phyloP scores from a whole-genome alignment of 768 basidiomycete genomes.

The Tylopilus subfusipes region DNA sequence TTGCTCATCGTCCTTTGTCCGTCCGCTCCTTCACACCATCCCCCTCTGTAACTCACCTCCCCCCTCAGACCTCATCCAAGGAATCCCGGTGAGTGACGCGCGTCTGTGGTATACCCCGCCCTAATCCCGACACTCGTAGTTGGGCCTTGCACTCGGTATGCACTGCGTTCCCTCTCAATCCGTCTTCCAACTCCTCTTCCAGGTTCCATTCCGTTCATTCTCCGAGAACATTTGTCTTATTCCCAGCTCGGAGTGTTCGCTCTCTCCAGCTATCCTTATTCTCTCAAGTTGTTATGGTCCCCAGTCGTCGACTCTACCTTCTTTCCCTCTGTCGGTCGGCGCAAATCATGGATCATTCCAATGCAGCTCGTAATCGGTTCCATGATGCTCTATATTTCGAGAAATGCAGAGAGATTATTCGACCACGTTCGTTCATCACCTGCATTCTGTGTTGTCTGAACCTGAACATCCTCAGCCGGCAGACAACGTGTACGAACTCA shows the following conservation, averaged over 20 bases:
- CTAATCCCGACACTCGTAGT: slow-evolving; percentile 36
- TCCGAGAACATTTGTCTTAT: slow-evolving; percentile 93
- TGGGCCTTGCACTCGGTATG: slow-evolving; percentile 86
- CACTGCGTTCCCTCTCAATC: not conserved
- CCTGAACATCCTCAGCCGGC: slow-evolving; percentile 56
- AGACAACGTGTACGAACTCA: slow-evolving; percentile 73
- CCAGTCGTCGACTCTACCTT: slow-evolving; percentile 95
- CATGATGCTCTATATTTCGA: slow-evolving; percentile 75
- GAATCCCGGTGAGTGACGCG: slow-evolving; percentile 70
- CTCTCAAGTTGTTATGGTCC: slow-evolving; percentile 95
- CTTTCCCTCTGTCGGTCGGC: slow-evolving; percentile 76
- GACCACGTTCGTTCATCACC: slow-evolving; percentile 53
- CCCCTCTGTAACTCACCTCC: slow-evolving; percentile 16
- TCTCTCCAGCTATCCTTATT: slow-evolving; percentile 91
- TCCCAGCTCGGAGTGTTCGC: slow-evolving; percentile 95
- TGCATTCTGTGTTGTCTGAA: not conserved
- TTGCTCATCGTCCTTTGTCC: slow-evolving; percentile 84
- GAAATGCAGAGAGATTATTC: slow-evolving; percentile 71
- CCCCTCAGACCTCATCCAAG: slow-evolving; percentile 70
- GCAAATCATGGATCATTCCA: slow-evolving; percentile 99
- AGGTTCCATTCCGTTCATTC: slow-evolving; percentile 96
- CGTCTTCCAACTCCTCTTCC: slow-evolving; percentile 4
- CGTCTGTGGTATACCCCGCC: slow-evolving; percentile 5
- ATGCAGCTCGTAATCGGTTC: slow-evolving; percentile 90
- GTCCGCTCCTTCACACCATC: slow-evolving; percentile 31